phyloP scores from a whole-genome alignment of 1,284 basidiomycete species.

The Gomphus sp. region DNA sequence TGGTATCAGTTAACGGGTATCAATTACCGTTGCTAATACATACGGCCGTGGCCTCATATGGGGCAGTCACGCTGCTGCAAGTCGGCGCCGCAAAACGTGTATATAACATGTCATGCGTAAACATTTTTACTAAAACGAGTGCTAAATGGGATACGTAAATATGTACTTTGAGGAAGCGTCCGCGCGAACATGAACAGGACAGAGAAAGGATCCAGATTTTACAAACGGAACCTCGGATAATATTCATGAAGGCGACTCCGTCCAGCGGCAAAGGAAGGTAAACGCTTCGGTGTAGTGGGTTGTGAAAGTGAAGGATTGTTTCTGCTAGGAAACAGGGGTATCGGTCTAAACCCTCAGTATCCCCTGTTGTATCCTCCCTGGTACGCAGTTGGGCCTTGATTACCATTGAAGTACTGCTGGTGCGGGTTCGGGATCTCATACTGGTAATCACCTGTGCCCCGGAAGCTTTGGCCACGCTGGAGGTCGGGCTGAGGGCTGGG shows the following conservation, averaged over 20 bases:
- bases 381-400: not conserved
- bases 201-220: not conserved
- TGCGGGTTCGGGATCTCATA: conserved; percentile 5
- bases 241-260: not conserved
- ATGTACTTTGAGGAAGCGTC: not conserved
- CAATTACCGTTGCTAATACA: no score
- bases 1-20: no score
- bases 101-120: no score
- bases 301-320: not conserved
- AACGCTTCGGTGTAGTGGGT: not conserved
- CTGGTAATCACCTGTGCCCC: not conserved
- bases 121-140: not conserved
- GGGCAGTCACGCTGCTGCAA: no score
- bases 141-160: not conserved
- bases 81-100: no score
- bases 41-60: no score
- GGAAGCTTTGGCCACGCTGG: not conserved
- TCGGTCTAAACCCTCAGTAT: not conserved
- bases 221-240: not conserved
- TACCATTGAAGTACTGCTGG: not conserved
- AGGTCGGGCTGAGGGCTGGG: conserved; percentile 10
- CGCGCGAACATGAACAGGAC: not conserved
- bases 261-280: not conserved
- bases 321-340: not conserved
- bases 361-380: not conserved